phyloP scores from a whole-genome alignment of 2,329 filamentous ascomycete genomes.

The Fusarium chlamydosporum region DNA sequence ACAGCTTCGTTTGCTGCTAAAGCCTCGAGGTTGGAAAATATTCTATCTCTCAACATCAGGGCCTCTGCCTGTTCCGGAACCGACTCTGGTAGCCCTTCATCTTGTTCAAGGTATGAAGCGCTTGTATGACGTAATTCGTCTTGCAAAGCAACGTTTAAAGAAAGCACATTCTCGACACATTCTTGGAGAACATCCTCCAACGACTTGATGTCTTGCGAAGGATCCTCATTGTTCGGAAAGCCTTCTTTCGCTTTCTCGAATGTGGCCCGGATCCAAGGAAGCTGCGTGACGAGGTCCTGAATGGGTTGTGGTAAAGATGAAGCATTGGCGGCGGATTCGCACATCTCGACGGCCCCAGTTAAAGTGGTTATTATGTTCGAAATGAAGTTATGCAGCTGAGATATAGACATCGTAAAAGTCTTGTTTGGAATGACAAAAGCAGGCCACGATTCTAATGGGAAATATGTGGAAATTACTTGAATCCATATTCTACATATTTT shows the following conservation, averaged over 20 bases:
- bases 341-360: accelerated
- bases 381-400: background rate
- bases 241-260: background rate
- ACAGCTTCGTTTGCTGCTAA: background rate
- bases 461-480: too few species aligned
- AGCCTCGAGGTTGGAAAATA: background rate
- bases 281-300: background rate
- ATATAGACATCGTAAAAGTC: background rate
- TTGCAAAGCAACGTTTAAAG: background rate
- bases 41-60: background rate
- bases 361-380: background rate
- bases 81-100: background rate
- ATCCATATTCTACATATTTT: too few species aligned
- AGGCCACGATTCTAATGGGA: too few species aligned
- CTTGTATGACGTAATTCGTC: background rate
- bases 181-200: background rate
- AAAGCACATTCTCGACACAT: background rate
- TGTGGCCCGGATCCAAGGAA: accelerated
- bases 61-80: background rate
- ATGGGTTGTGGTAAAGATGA: background rate
- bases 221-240: background rate
- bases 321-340: background rate
- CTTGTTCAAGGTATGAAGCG: background rate
- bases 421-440: accelerated
- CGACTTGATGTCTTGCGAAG: background rate